Evolutionary conservation across 2,329 filamentous ascomycete genomes (phyloP), one percentile per base, ranked within the genome.

Genomic region (Aschersonia sp.): DNA sequence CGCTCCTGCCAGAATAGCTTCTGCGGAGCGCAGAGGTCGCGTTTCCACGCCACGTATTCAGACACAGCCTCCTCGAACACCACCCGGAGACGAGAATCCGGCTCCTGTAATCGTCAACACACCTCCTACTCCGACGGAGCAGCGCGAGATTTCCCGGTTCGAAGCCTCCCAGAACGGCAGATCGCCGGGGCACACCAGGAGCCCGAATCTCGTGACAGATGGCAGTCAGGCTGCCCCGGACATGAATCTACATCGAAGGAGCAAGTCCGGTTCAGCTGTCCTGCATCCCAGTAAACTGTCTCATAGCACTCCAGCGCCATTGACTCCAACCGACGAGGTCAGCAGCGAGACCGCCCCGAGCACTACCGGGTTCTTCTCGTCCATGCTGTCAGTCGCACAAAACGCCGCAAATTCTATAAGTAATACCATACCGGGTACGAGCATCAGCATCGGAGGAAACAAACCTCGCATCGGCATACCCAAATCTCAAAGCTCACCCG

Each of bases 341-440:
- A 72, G 66, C 62, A 81, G 81, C 56, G 56, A 63, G 48, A 60
- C 69, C n/a, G 79, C 77, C 51, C 58, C 60, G 58, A 78, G 76
- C 32, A 73, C 77, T 47, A 70, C 75, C 39, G 82, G 88, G 1
- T 97, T 98, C 68, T 97, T 98, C 66, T 94, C 87, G 5, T 89
- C 86, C 30, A 85, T 98, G 59, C 79, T 98, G 53, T 90, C 87
- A 41, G 90, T 84, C 43, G 92, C 92, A 14, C 90, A 97, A 64
- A 95, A 84, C 73, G 90, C 90, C 42, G 88, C 89, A 11, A 87
- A 71, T 53, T 81, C 78, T 14, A 63, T 89, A 5, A 87, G 76
- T 55, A 86, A 76, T 52, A 87, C 81, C 44, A 82, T 95, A 44
- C 77, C 79, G 45, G 89, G 80, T 60, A 76, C 73, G 4, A 71